These are phyloP conservation scores for Tolypocladium tropicale DNA, from an alignment of 2,329 filamentous ascomycete genomes.

Conservation along the genomic window DNA sequence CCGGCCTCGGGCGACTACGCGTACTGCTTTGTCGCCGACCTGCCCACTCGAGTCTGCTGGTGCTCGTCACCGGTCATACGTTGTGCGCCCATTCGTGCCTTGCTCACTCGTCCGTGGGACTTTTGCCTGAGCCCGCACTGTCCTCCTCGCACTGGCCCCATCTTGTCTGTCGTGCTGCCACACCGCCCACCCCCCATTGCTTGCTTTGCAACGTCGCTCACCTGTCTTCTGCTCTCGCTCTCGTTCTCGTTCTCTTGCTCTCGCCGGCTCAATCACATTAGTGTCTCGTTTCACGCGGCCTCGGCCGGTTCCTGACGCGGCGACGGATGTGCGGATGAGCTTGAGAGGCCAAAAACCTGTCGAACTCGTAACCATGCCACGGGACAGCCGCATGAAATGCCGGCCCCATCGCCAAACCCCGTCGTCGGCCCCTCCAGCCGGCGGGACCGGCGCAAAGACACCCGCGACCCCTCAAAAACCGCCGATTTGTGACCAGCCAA, in stretches of 20 bases:
- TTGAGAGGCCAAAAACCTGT: background rate
- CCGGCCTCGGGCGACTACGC: too few species aligned
- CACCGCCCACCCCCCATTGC: background rate
- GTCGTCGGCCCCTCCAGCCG: background rate
- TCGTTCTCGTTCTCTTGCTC: background rate
- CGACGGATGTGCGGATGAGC: too few species aligned
- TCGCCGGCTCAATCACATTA: background rate
- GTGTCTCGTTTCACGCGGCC: background rate
- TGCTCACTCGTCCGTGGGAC: background rate
- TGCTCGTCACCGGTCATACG: too few species aligned
- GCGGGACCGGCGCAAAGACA: background rate
- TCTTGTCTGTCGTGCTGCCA: background rate
- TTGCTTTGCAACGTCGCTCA: background rate
- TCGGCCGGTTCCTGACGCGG: too few species aligned
- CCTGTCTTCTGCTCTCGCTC: background rate
- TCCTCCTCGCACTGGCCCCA: background rate
- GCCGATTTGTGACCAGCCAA: background rate
- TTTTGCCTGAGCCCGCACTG: background rate
- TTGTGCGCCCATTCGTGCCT: background rate
- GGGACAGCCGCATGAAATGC: background rate
- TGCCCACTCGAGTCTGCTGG: too few species aligned
- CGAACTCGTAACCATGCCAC: too few species aligned
- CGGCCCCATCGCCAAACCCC: background rate
- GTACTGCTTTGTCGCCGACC: background rate
- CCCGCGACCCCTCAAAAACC: background rate